Evolutionary conservation across 352 stramenopile genomes (phyloP), one percentile per base, ranked within the genome.

Genomic region (Blastocystis sp.): DNA sequence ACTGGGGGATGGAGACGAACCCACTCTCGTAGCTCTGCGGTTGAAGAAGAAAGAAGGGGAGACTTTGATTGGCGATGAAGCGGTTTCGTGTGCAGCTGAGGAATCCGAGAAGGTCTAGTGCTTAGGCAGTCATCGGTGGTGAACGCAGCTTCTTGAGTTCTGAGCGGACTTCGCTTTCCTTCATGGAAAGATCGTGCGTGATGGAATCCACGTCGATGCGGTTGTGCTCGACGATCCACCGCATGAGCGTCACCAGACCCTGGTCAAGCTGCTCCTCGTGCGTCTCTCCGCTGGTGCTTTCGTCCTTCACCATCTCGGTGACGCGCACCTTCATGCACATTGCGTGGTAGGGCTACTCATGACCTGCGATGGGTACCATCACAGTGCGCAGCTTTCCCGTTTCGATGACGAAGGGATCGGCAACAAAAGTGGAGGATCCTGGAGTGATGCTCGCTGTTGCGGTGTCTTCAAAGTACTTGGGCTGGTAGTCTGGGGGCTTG

Each of bases 401-500:
- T n/a, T 76, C 65, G 9, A 76, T 76, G 14, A 76, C 65, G 43
- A 76, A 76, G 65, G 65, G 65, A 76, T 41, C 23, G 43, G 65
- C 41, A 11, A 76, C 38, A n/a, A 76, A 76, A n/a, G 65, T 11
- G 34, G 65, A 76, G n/a, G 41, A n/a, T 9, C 65, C 65, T 4
- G 65, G 65, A 1, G 23, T n/a, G 9, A 76, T 41, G 9, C 7
- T 7, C 5, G 65, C n/a, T 4, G 19, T 5, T 11, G 65, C 65
- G 43, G 65, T 43, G 43, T 76, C 65, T 41, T 76, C 65, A 23
- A 81, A 81, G 43, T 40, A 81, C 9, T 9, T 74, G 60, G 71
- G 71, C 23, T 81, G 71, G 34, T 81, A 81, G 41, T 81, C 71
- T 40, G 71, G 71, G 19, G 71, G 71, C 71, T 81, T 9, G 23